These are phyloP conservation scores for Tulasnella sp. DNA, from an alignment of 768 basidiomycete genomes.

Conservation along the genomic window DNA sequence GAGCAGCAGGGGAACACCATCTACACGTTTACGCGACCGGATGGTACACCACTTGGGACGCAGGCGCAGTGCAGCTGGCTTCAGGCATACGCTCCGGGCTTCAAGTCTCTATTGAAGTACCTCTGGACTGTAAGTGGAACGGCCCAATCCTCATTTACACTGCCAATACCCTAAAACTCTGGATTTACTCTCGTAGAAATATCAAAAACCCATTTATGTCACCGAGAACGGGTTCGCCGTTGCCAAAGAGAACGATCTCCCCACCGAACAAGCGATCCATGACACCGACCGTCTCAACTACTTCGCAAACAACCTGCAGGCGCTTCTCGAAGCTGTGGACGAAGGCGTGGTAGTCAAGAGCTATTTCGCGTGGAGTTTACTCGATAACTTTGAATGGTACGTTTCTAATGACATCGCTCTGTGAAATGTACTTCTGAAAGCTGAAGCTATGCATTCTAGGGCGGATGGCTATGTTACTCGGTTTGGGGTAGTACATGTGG, in stretches of 20 bases:
- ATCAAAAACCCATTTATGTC: slow-evolving; percentile 47
- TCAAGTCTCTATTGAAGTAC: slow-evolving; percentile 61
- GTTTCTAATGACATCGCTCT: neutral
- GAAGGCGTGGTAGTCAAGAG: slow-evolving; percentile 52
- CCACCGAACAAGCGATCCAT: slow-evolving; percentile 42
- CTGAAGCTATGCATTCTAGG: slow-evolving; percentile 23
- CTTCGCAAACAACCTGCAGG: slow-evolving; percentile 47
- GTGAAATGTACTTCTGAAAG: neutral
- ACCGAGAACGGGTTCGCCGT: slow-evolving; percentile 68
- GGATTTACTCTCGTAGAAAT: slow-evolving; percentile 27
- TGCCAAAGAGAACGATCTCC: slow-evolving; percentile 47
- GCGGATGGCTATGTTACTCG: slow-evolving; percentile 58
- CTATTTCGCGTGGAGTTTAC: slow-evolving; percentile 64
- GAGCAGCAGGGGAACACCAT: slow-evolving; percentile 54
- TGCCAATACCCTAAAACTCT: neutral
- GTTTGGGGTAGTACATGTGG: slow-evolving; percentile 62
- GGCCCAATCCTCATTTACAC: neutral
- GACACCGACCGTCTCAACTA: slow-evolving; percentile 57
- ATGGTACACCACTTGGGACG: slow-evolving; percentile 52
- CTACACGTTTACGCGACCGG: slow-evolving; percentile 51
- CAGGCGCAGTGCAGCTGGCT: slow-evolving; percentile 58
- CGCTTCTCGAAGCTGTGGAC: slow-evolving; percentile 48
- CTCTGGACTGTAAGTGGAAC: slow-evolving; percentile 45
- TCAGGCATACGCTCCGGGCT: slow-evolving; percentile 59
- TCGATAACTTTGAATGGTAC: slow-evolving; percentile 64